Evolutionary conservation across 257 asterid species (phyloP), one percentile per base, ranked within the genome.

Genomic region (Jasminum sambac): DNA sequence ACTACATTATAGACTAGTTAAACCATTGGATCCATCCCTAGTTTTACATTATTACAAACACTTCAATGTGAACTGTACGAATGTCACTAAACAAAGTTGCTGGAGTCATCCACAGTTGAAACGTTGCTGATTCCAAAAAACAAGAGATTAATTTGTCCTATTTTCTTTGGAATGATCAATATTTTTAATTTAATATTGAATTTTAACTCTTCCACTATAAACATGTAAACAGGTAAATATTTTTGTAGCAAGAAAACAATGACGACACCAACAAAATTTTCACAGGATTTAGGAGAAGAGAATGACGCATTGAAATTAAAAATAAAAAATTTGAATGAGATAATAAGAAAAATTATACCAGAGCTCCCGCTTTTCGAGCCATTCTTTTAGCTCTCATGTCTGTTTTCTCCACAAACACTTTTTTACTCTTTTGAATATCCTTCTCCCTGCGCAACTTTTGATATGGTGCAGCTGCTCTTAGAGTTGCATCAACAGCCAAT

Each of bases 281-380:
- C 11, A 72, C 14, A 55, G 62, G 62, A 55, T 55, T 63, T 46
- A 44, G 78, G 75, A 67, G 74, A 66, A 66, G 57, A 67, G 46
- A 19, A 39, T 23, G 25, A 11, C 69, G 58, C 58, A 70, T 66
- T 25, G 52, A 42, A 70, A 72, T 5, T 46, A 36, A 38, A 55
- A 39, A 38, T 14, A 12, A 72, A 66, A 34, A 44, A 36, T 50
- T 48, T 41, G 43, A 66, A 19, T 21, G 37, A 8, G 5, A 63
- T 0, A 26, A 63, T 0, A 26, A 46, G 6, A 25, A 42, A 10
- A 77, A 72, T 74, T 78, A 46, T 91, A 94, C 99, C 99, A 94
- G 81, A 72, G 99, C 99, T 84, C 99, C 99, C 38, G 99, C 98
- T 88, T 91, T 94, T 26, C 99, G 87, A 68, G 99, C 99, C 99